Base-by-base conservation (phyloP, 495 filamentous ascomycete genomes). In the Hypoxylon trugodes region DNA sequence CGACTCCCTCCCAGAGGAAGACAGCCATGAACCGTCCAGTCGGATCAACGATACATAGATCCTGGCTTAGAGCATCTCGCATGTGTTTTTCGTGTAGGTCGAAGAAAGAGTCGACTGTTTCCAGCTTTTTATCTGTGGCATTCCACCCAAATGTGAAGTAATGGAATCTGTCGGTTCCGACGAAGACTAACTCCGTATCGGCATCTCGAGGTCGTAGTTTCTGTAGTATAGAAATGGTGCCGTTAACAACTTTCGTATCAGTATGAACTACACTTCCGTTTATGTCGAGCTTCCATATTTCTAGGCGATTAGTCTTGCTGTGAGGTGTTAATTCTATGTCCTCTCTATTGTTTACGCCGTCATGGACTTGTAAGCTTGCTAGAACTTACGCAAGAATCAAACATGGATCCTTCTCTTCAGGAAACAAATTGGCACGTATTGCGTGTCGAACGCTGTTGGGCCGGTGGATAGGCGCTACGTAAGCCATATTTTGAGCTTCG, bases 101-200 rank as follows among this genome's bases (percentile, higher is more conserved):
- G 47, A 87, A 83, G 62, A 86, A 90, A 21, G 75, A 82, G 54
- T 90, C 84, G 33, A 89, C 80, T 12, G 91, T 96, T 24, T 83
- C 82, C 1, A 96, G 75, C 58, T 82, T 78, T 18, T 79, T 77
- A n/a, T 72, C 81, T 6, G 82, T 68, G 9, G 79, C 58, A 74
- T 97, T 88, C 95, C 95, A 99, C 0, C 81, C 85, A 12, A 96
- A 74, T 4, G 91, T 95, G 70, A 97, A 96, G 75, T 96, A 97
- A 56, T 89, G 87, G 66, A 88, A 90, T 50, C 90, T 87, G 69
- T 96, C 89, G 8, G 95, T 97, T 26, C 91, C 94, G 59, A 99
- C 82, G 71, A 99, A 96, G 64, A 99, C 85, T 65, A 98, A 86
- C 63, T 97, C 93, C 6, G 88, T 93, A 4, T 78, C 69, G 13